Evolutionary conservation across 768 basidiomycete genomes (phyloP).

Genomic region (Pleurotus pulmonarius): DNA sequence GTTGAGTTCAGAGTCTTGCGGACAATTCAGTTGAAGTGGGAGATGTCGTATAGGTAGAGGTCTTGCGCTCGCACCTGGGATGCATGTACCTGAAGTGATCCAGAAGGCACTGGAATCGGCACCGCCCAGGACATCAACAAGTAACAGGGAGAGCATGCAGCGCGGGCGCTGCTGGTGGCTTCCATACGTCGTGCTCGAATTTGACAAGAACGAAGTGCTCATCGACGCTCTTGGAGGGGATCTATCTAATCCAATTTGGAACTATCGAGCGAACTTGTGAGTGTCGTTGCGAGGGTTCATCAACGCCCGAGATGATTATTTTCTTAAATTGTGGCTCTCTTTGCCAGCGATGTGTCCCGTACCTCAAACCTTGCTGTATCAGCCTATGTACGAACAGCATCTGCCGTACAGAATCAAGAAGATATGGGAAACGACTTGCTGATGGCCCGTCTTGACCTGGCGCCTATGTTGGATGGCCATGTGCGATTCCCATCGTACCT

Average conservation of each 20-base stretch:
- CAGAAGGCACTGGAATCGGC: slow-evolving; percentile 72
- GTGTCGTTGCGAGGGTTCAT: slow-evolving; percentile 25
- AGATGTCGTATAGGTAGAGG: slow-evolving; percentile 56
- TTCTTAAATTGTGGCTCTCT: slow-evolving; percentile 5
- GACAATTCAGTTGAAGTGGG: too few relatives aligned
- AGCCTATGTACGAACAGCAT: slow-evolving; percentile 83
- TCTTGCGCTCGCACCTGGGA: slow-evolving; percentile 74
- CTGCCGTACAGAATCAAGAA: slow-evolving; percentile 67
- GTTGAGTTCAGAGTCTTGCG: slow-evolving; percentile 17
- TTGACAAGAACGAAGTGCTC: slow-evolving; percentile 95
- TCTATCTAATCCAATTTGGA: slow-evolving; percentile 86
- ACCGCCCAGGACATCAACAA: slow-evolving; percentile 53
- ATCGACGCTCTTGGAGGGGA: slow-evolving; percentile 97
- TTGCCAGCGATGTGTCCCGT: slow-evolving; percentile 85
- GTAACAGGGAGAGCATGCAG: slow-evolving; percentile 88
- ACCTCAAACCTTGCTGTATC: slow-evolving; percentile 90
- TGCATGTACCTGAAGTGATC: slow-evolving; percentile 79
- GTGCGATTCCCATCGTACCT: slow-evolving; percentile 33
- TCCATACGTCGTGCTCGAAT: slow-evolving; percentile 96
- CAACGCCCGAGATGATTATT: background rate
- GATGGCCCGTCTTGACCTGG: slow-evolving; percentile 89
- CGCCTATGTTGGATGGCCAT: slow-evolving; percentile 76
- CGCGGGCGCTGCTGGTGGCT: slow-evolving; percentile 95
- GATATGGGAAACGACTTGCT: slow-evolving; percentile 98
- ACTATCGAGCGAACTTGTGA: slow-evolving; percentile 93